Evolutionary conservation across 345 rosid species (phyloP).

Genomic region (Carallia brachiata): DNA sequence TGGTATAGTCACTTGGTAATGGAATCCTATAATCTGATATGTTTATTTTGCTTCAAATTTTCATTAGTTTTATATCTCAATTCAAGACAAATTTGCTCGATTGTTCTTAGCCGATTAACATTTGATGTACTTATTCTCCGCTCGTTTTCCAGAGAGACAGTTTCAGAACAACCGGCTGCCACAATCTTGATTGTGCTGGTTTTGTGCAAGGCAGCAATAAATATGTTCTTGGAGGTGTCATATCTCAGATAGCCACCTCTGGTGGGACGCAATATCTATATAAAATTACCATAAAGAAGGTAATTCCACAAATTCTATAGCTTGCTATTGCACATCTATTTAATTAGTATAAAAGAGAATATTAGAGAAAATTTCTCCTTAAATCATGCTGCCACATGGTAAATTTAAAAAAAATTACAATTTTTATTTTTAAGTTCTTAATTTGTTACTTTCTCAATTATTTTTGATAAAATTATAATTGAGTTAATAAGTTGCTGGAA

Average conservation of each 20-base stretch:
- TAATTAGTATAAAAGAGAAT: no score
- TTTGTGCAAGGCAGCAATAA: slow-evolving; percentile 10
- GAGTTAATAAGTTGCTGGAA: no score
- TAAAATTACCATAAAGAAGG: neutral
- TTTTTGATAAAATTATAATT: no score
- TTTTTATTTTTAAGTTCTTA: no score
- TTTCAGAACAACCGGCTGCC: neutral
- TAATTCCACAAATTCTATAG: neutral
- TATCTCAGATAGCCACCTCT: neutral
- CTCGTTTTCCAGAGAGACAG: neutral
- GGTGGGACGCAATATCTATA: neutral
- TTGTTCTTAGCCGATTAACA: no score
- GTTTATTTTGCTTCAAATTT: neutral
- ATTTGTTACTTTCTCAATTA: no score
- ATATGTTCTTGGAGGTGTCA: neutral
- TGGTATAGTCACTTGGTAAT: neutral
- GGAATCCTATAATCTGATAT: neutral
- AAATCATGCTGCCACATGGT: no score
- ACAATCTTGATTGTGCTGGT: slow-evolving; percentile 19
- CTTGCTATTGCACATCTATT: no score
- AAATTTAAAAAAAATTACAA: no score
- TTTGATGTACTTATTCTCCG: neutral
- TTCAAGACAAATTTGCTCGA: no score
- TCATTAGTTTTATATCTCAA: neutral
- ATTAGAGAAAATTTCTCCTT: no score